Percentiles rank a stretch among this genome's conserved stretches.
These are phyloP conservation scores for Leucocoprinus leucothites DNA, from an alignment of 768 basidiomycete species.

Conservation along the genomic window DNA sequence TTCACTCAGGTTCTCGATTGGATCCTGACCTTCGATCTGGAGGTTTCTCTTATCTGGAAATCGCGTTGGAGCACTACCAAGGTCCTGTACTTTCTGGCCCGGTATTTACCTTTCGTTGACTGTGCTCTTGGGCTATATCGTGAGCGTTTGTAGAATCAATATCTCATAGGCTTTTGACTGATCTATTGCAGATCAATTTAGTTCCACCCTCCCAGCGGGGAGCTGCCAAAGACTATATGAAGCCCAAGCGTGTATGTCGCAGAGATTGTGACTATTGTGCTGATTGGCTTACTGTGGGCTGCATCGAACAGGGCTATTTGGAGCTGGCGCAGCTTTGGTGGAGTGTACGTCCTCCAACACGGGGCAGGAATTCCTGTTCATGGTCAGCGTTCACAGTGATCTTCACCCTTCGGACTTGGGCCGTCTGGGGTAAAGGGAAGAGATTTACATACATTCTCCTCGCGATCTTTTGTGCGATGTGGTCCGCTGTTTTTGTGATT, in stretches of 20 bases:
- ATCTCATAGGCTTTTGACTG: background rate
- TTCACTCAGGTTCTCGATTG: slow-evolving; percentile 3
- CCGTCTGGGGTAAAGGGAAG: background rate
- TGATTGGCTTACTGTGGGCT: no score
- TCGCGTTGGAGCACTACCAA: background rate
- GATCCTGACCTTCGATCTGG: background rate
- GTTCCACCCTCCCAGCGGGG: background rate
- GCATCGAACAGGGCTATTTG: background rate
- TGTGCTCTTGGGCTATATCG: background rate
- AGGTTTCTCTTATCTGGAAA: background rate
- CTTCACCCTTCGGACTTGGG: slow-evolving; percentile 5
- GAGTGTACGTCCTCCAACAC: background rate
- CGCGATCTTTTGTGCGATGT: background rate
- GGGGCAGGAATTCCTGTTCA: no score
- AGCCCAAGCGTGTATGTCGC: background rate
- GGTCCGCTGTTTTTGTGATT: background rate
- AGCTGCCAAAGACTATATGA: background rate
- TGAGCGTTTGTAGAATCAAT: background rate
- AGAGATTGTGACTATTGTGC: background rate
- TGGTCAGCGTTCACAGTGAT: background rate
- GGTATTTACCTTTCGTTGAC: slow-evolving; percentile 5
- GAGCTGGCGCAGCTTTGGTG: background rate
- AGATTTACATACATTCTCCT: background rate
- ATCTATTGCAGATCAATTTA: background rate
- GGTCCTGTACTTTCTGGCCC: background rate